Evolutionary conservation across 495 filamentous ascomycete genomes (phyloP), one percentile per base, ranked within the genome.

Genomic region (Tuber umbilicatum): DNA sequence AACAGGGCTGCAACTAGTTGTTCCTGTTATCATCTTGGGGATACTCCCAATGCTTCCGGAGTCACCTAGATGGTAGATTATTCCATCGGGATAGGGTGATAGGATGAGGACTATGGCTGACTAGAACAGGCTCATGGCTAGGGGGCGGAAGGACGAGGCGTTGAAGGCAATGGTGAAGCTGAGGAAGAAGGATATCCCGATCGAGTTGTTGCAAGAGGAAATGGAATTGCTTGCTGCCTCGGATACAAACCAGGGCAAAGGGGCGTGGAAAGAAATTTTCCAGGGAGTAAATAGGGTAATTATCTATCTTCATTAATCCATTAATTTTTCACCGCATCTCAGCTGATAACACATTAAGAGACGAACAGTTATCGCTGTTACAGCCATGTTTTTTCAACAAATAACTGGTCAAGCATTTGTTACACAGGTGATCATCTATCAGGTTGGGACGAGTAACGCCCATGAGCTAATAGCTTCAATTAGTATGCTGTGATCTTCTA

Each of bases 1-100:
- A 4, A 77, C 84, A 38, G 83, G 84, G 79, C 79, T 83, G 70
- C 84, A 85, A 70, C 81, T 85, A 74, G 69, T 85, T 69, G 81
- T 81, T 21, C 83, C 83, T 5, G 82, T 79, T 35, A 73, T 84
- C 42, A 81, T 85, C 6, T 78, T 83, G 38, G 40, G 82, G 2
- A 76, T 81, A 0, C 82, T 84, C 27, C 79, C 81, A 41, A 83
- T 80, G 73, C 73, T 85, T 16, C 84, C 84, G 23, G 84, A 85
- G 76, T 82, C 81, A 31, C 84, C 84, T 1, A 76, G 84, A 68
- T 85, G 84, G 84, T 80, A 82, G 31, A 78, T 82, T 55, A 9
- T 50, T 77, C 19, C 73, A 67, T 9, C 31, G 7, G 16, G 70
- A 67, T 43, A 37, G 35, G 35, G 6, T 21, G 31, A 67, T 43